phyloP scores from a whole-genome alignment of 73 alveolate species.

The Effrenium voratum region DNA sequence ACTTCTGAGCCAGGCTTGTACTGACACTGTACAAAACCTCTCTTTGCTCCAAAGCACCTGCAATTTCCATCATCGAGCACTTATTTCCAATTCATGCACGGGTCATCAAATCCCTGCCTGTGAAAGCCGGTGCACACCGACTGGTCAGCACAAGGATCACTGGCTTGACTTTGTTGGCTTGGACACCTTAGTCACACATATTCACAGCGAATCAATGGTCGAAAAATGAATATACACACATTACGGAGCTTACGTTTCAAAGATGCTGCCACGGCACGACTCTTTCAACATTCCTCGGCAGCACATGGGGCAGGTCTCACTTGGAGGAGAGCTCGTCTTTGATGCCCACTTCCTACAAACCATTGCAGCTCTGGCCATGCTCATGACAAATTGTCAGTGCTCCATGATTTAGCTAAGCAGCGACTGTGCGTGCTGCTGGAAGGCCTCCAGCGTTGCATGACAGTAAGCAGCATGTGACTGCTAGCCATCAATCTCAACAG shows the following conservation, averaged over 20 bases:
- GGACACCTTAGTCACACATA: constrained; percentile 40
- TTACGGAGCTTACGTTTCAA: too few relatives aligned
- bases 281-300: constrained; percentile 18
- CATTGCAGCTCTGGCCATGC: too few relatives aligned
- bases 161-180: neutral
- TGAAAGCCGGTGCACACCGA: constrained; percentile 51
- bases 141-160: constrained; percentile 48
- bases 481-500: too few relatives aligned
- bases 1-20: constrained; percentile 53
- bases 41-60: constrained; percentile 76
- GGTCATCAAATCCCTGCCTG: neutral
- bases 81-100: neutral
- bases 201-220: neutral
- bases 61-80: neutral
- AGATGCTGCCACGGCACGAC: neutral
- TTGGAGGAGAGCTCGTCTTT: constrained; percentile 51
- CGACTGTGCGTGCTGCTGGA: too few relatives aligned
- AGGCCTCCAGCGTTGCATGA: too few relatives aligned
- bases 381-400: too few relatives aligned
- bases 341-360: constrained; percentile 52
- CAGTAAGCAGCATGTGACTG: too few relatives aligned
- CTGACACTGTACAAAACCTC: constrained; percentile 75
- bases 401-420: too few relatives aligned
- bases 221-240: neutral
- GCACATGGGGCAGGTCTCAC: constrained; percentile 60